Conservation (phyloP, 805 yeast species). For the Saturnispora gosingensis region DNA sequence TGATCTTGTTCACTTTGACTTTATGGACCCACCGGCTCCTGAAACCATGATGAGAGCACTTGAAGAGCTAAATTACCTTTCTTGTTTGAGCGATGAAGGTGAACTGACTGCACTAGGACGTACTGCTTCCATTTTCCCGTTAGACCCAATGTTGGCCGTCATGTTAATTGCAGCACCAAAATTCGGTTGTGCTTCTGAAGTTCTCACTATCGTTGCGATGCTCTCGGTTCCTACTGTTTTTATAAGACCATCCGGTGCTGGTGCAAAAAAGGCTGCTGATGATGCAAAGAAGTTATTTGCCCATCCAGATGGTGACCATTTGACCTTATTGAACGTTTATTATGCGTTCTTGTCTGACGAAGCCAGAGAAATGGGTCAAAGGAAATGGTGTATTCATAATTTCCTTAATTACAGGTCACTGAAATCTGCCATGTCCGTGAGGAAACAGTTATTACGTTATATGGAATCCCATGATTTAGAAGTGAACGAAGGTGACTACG, state of each 20-base stretch:
- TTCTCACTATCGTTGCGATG: conserved; percentile 81
- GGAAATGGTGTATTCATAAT: conserved; percentile 88
- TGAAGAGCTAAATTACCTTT: conserved; percentile 85
- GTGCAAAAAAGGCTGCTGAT: conserved; percentile 82
- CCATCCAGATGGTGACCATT: conserved; percentile 91
- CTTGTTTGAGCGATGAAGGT: conserved; percentile 89
- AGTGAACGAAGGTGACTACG: conserved; percentile 57
- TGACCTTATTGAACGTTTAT: conserved; percentile 80
- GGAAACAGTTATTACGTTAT: conserved; percentile 71
- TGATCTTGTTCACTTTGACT: conserved; percentile 94
- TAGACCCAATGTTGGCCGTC: conserved; percentile 93
- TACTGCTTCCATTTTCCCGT: conserved; percentile 83
- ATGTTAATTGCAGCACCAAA: conserved; percentile 83
- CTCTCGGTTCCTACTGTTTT: conserved; percentile 91
- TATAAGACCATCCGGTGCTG: conserved; percentile 80
- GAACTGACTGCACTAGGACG: conserved; percentile 83
- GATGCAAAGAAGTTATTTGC: conserved; percentile 82
- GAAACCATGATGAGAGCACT: conserved; percentile 99
- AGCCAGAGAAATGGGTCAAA: conserved; percentile 53
- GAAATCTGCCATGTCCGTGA: conserved; percentile 76
- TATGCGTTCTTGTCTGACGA: conserved; percentile 75
- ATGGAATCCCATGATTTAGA: conserved; percentile 78
- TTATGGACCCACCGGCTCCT: conserved; percentile 99
- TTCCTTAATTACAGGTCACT: conserved; percentile 78
- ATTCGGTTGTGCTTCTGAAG: conserved; percentile 80